Evolutionary conservation across 208 protist genomes (phyloP).

Genomic region (Trichomonas tenax): DNA sequence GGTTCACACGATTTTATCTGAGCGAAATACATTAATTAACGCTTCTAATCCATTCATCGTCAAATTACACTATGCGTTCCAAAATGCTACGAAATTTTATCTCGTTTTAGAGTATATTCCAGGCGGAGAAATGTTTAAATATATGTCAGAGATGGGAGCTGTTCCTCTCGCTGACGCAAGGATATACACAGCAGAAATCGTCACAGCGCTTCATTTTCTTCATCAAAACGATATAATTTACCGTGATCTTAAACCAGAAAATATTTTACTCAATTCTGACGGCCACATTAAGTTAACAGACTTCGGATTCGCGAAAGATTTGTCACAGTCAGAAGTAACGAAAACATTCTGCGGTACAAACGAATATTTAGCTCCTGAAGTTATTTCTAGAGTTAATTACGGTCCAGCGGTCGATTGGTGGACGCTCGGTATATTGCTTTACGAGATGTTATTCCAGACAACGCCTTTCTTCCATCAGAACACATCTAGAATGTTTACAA

Average conservation of each 20-base stretch:
- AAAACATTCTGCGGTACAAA: background rate
- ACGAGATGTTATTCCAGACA: background rate
- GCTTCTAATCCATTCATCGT: background rate
- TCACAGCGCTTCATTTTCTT: background rate
- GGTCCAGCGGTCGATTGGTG: background rate
- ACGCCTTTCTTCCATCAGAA: background rate
- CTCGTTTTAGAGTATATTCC: background rate
- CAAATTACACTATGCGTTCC: background rate
- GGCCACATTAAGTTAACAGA: constrained; percentile 2
- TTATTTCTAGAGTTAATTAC: background rate
- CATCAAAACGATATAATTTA: background rate
- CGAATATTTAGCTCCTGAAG: background rate
- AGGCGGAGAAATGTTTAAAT: background rate
- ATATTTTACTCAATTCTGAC: background rate
- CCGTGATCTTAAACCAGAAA: background rate
- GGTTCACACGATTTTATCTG: background rate
- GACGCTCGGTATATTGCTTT: background rate
- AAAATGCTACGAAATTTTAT: background rate
- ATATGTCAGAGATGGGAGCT: background rate
- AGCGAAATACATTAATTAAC: background rate
- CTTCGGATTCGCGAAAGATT: background rate
- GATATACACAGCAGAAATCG: background rate
- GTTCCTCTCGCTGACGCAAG: background rate
- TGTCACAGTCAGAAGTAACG: background rate
- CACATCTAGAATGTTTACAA: background rate